phyloP scores from a whole-genome alignment of 2,329 filamentous ascomycete species.

The Ustulina deusta region DNA sequence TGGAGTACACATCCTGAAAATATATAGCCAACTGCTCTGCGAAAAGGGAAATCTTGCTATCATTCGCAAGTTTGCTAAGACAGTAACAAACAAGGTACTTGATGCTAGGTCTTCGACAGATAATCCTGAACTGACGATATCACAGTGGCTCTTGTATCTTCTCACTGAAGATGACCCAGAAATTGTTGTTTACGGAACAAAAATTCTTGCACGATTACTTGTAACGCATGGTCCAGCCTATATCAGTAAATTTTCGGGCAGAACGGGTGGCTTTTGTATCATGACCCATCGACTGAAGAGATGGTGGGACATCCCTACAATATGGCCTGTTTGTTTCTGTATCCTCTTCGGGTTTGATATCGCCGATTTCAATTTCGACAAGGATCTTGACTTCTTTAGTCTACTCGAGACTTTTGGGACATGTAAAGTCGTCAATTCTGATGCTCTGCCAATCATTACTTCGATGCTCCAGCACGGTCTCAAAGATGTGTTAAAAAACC shows the following conservation, averaged over 20 bases:
- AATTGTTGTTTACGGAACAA: conserved; percentile 82
- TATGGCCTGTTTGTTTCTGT: conserved; percentile 91
- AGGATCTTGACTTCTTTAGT: conserved; percentile 78
- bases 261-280: conserved; percentile 88
- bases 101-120: conserved; percentile 41
- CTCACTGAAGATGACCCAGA: conserved; percentile 87
- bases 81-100: conserved; percentile 91
- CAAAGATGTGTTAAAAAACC: conserved; percentile 73
- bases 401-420: conserved; percentile 80
- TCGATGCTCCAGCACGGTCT: conserved; percentile 90
- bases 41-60: conserved; percentile 74
- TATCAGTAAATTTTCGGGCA: conserved; percentile 83
- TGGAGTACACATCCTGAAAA: conserved; percentile 78
- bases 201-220: conserved; percentile 85
- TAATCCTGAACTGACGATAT: conserved; percentile 51
- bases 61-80: conserved; percentile 89
- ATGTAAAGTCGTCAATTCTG: conserved; percentile 77
- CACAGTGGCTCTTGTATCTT: conserved; percentile 89
- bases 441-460: conserved; percentile 82
- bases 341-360: conserved; percentile 89
- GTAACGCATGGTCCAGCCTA: conserved; percentile 85
- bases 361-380: conserved; percentile 77
- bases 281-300: conserved; percentile 84
- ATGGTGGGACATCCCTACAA: conserved; percentile 87
- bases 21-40: conserved; percentile 84